phyloP scores from a whole-genome alignment of 1,139 yeast genomes.

The Kodamaea anthophila region DNA sequence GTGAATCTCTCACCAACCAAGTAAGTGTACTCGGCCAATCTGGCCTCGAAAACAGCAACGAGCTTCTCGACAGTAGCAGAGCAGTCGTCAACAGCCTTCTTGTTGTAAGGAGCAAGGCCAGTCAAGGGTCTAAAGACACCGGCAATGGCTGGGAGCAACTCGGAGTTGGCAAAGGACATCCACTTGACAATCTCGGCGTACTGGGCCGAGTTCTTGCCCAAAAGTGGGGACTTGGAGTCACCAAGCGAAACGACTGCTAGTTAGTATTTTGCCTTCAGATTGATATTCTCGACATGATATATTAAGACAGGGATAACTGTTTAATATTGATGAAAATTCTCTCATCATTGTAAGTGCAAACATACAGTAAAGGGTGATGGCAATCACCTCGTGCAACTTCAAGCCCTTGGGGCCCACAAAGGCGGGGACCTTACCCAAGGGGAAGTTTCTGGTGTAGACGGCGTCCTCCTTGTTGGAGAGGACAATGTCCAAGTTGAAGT shows the following conservation, averaged over 20 bases:
- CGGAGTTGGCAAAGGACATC: constrained; percentile 78
- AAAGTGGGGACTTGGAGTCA: constrained; percentile 31
- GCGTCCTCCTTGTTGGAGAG: constrained; percentile 38
- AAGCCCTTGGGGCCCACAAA: constrained; percentile 75
- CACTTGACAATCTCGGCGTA: constrained; percentile 71
- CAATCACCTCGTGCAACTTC: constrained; percentile 73
- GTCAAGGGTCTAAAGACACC: constrained; percentile 27
- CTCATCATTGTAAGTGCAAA: constrained; percentile 45
- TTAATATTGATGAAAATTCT: constrained; percentile 36
- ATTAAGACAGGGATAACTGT: constrained; percentile 95
- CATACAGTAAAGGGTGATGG: constrained; percentile 53
- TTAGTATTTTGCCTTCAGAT: constrained; percentile 32
- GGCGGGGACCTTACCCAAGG: constrained; percentile 70
- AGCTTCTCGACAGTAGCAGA: constrained; percentile 32
- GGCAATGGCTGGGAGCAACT: constrained; percentile 44
- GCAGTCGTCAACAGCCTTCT: constrained; percentile 64
- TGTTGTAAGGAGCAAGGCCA: constrained; percentile 58
- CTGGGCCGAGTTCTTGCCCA: constrained; percentile 62
- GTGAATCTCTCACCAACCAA: constrained; percentile 88
- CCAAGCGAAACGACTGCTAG: constrained; percentile 24
- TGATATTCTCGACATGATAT: constrained; percentile 61
- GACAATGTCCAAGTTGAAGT: constrained; percentile 64
- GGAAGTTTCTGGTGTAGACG: constrained; percentile 52
- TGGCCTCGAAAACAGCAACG: constrained; percentile 48
- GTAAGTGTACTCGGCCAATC: constrained; percentile 73